Conservation (phyloP, 2,329 filamentous ascomycete genomes). For the Aspergillus tamarii region DNA sequence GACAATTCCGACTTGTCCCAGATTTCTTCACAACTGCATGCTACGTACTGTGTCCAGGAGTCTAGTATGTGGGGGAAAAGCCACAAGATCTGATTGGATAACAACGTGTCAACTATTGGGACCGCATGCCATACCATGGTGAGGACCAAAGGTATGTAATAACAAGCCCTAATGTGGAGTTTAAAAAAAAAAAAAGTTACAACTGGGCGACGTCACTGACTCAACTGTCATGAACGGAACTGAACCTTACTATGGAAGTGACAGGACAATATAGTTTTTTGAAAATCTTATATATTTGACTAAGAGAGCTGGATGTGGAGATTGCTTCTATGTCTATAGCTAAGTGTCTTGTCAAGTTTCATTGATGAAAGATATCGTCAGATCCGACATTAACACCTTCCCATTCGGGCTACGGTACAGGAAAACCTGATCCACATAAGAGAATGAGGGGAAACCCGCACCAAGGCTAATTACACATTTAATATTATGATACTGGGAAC, state of each 20-base stretch:
- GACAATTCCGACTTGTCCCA: background rate
- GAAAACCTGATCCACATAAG: background rate
- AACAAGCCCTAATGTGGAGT: background rate
- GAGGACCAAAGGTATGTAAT: background rate
- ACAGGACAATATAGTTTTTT: background rate
- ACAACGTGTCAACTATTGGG: too few relatives aligned
- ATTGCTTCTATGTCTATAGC: background rate
- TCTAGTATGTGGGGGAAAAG: background rate
- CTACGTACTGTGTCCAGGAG: background rate
- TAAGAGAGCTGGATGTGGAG: rapidly evolving
- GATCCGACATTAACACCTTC: background rate
- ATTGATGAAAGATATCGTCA: background rate
- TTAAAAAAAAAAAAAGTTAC: background rate
- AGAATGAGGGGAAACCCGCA: background rate
- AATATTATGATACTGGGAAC: background rate
- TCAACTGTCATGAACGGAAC: background rate
- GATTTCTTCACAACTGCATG: background rate
- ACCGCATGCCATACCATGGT: background rate
- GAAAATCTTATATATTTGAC: too few relatives aligned
- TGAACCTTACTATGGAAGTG: background rate
- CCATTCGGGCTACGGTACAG: background rate
- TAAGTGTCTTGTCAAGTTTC: background rate
- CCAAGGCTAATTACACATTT: background rate
- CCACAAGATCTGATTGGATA: background rate
- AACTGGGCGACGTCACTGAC: too few relatives aligned